Conservation (phyloP, 345 rosid genomes). For the Populus simonii region DNA sequence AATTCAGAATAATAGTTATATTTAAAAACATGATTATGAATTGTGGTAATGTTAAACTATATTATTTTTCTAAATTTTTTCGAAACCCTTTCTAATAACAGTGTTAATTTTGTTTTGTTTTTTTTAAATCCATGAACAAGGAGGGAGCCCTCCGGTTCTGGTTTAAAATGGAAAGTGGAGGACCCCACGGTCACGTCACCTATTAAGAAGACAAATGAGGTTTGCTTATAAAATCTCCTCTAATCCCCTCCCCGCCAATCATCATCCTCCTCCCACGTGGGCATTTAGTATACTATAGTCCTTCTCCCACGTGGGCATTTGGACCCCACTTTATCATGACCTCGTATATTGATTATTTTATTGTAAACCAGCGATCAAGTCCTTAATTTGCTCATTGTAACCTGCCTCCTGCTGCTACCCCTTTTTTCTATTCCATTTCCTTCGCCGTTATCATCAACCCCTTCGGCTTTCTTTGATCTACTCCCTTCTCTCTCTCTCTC, state of each 20-base stretch:
- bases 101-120: too few species aligned
- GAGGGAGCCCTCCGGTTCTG: too few species aligned
- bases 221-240: slow-evolving; percentile 42
- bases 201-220: slow-evolving; percentile 34
- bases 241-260: slow-evolving; percentile 75
- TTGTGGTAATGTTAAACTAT: too few species aligned
- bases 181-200: slow-evolving; percentile 54
- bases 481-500: neutral
- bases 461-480: slow-evolving; percentile 19
- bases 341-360: neutral
- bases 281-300: neutral
- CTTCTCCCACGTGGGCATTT: slow-evolving; percentile 53
- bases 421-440: too few species aligned
- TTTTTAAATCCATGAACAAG: too few species aligned
- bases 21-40: too few species aligned
- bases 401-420: too few species aligned
- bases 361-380: neutral
- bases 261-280: slow-evolving; percentile 58
- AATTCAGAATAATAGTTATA: too few species aligned
- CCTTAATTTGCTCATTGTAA: too few species aligned
- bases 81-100: too few species aligned
- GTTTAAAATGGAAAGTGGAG: slow-evolving; percentile 1
- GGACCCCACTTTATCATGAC: slow-evolving; percentile 35
- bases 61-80: too few species aligned
- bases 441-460: neutral